These are phyloP conservation scores for Cyberlindnera mrakii DNA, from an alignment of 805 yeast species.

Conservation along the genomic window DNA sequence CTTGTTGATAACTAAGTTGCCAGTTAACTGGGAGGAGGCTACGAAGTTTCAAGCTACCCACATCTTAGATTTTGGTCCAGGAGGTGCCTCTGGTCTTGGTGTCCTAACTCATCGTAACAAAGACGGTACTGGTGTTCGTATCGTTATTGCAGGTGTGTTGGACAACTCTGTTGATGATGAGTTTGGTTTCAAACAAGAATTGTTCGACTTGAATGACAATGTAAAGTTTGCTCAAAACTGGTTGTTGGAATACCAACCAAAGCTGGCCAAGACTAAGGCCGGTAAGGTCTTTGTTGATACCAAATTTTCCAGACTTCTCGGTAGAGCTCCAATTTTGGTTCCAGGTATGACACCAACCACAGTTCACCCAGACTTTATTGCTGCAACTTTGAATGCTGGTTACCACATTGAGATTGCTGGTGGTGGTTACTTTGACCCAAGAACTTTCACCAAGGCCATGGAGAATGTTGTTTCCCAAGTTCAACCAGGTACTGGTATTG, in stretches of 20 bases:
- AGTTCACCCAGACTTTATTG: constrained; percentile 88
- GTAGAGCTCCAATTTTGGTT: constrained; percentile 94
- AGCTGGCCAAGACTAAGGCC: constrained; percentile 63
- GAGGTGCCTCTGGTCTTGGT: constrained; percentile 96
- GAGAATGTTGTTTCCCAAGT: constrained; percentile 63
- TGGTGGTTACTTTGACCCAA: constrained; percentile 90
- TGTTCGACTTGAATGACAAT: constrained; percentile 63
- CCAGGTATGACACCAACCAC: constrained; percentile 99
- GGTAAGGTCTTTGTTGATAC: constrained; percentile 87
- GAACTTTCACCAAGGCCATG: constrained; percentile 67
- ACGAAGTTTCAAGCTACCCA: constrained; percentile 81
- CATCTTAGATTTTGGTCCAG: constrained; percentile 96
- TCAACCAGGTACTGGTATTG: constrained; percentile 84
- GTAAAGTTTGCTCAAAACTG: constrained; percentile 86
- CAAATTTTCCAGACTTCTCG: constrained; percentile 84
- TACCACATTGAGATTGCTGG: constrained; percentile 98
- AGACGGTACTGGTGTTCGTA: constrained; percentile 96
- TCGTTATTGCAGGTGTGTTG: constrained; percentile 88
- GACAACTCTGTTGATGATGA: constrained; percentile 70
- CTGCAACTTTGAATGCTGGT: constrained; percentile 93
- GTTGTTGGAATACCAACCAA: constrained; percentile 85
- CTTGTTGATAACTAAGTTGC: constrained; percentile 77
- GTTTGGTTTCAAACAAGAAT: constrained; percentile 92
- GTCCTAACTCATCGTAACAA: constrained; percentile 93
- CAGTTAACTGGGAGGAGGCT: constrained; percentile 93